A percentile compares a stretch with the other conserved stretches of the same genome.
These are phyloP conservation scores for Aristolochia californica DNA, from an alignment of 164 flowering plant species.

Conservation along the genomic window DNA sequence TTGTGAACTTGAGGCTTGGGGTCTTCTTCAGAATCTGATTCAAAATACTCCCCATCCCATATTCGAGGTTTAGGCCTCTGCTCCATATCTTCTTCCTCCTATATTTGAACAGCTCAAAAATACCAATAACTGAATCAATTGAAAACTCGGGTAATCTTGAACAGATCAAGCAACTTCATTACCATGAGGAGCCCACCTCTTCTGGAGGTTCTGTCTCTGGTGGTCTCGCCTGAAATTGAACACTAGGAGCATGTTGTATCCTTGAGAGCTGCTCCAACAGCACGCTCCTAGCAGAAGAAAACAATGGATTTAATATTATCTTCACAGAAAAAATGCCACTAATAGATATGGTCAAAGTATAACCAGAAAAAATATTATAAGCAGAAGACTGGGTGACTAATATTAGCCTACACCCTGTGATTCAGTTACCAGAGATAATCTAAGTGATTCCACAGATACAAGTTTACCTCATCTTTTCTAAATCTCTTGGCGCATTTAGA, in stretches of 20 bases:
- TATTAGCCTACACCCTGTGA: background rate
- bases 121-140: too few relatives aligned
- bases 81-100: constrained; percentile 73
- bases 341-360: background rate
- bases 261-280: constrained; percentile 72
- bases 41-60: constrained; percentile 63
- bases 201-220: constrained; percentile 50
- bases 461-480: constrained; percentile 66
- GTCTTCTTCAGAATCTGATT: constrained; percentile 58
- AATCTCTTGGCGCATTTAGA: constrained; percentile 50
- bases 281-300: constrained; percentile 34
- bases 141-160: too few relatives aligned
- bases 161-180: background rate
- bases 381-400: background rate
- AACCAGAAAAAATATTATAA: background rate
- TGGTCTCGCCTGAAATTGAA: constrained; percentile 65
- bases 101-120: constrained; percentile 8
- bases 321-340: background rate
- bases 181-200: constrained; percentile 33
- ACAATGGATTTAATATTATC: background rate
- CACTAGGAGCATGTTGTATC: constrained; percentile 72
- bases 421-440: background rate
- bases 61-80: constrained; percentile 52
- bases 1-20: constrained; percentile 19
- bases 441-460: background rate